These are phyloP conservation scores for Populus tremula DNA, from an alignment of 345 rosid species.

Conservation along the genomic window DNA sequence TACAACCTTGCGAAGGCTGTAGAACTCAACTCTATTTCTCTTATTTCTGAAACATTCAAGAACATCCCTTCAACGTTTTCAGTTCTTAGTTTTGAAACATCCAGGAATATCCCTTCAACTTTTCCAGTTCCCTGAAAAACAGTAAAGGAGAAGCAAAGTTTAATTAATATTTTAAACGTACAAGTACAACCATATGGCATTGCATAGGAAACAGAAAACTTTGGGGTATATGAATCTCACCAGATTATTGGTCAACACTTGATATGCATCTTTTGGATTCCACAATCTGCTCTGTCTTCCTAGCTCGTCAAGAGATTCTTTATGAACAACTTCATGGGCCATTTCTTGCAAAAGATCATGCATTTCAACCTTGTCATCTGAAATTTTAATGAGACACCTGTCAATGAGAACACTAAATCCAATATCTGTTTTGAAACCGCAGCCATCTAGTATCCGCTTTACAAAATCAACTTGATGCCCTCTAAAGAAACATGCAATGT, in stretches of 20 bases:
- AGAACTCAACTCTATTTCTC: no score
- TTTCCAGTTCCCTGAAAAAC: not conserved
- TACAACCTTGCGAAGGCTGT: not conserved
- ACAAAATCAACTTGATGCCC: no score
- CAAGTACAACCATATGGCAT: not conserved
- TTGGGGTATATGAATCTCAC: no score
- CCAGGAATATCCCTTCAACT: no score
- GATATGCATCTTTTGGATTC: not conserved
- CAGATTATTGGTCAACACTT: not conserved
- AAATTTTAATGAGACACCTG: not conserved
- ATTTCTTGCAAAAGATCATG: constrained; percentile 1
- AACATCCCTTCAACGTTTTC: no score
- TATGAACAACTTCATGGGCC: not conserved
- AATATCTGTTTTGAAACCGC: not conserved
- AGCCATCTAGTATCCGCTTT: no score
- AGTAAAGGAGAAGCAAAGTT: not conserved
- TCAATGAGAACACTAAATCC: not conserved
- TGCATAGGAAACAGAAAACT: no score
- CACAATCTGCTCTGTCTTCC: not conserved
- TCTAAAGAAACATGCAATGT: no score
- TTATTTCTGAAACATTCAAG: no score
- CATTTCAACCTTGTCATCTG: not conserved
- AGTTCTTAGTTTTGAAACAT: not conserved
- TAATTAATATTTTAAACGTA: not conserved
- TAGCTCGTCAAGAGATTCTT: not conserved